phyloP scores from a whole-genome alignment of 768 basidiomycete species.

The Exidia glandulosa region DNA sequence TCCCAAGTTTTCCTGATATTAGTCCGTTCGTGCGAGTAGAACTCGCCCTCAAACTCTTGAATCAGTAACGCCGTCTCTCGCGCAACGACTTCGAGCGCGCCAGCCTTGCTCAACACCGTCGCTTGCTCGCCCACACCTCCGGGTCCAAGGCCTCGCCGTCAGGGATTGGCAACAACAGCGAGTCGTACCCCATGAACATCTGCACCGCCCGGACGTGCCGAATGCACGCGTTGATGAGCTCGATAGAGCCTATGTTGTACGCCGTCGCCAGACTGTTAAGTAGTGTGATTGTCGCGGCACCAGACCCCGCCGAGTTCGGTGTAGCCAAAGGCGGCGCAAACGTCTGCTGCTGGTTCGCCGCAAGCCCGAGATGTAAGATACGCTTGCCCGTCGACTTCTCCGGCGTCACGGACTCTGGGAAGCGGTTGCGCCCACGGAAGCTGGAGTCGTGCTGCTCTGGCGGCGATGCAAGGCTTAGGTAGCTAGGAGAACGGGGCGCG shows the following conservation, averaged over 20 bases:
- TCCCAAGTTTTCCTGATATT: too few species aligned
- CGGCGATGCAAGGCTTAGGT: slow-evolving; percentile 36
- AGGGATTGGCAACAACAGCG: slow-evolving; percentile 37
- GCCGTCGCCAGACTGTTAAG: background rate
- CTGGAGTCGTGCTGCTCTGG: slow-evolving; percentile 25
- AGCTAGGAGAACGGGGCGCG: slow-evolving; percentile 24
- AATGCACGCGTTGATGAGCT: slow-evolving; percentile 48
- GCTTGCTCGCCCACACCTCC: slow-evolving; percentile 3
- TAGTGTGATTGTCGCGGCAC: background rate
- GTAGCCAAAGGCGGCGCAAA: background rate
- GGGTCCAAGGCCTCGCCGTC: slow-evolving; percentile 14
- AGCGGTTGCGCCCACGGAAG: slow-evolving; percentile 23
- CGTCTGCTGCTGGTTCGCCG: slow-evolving; percentile 20
- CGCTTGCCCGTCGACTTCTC: slow-evolving; percentile 29
- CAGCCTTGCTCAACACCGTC: slow-evolving; percentile 39
- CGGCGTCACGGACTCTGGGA: slow-evolving; percentile 24
- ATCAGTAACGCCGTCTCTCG: slow-evolving; percentile 46
- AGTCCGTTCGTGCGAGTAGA: too few species aligned
- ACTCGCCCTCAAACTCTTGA: slow-evolving; percentile 38
- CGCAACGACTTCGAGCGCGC: slow-evolving; percentile 40
- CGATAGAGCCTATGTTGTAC: slow-evolving; percentile 30
- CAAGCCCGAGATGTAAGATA: slow-evolving; percentile 54
- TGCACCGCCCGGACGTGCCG: slow-evolving; percentile 52
- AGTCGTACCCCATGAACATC: slow-evolving; percentile 49
- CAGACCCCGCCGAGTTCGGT: slow-evolving; percentile 1